A percentile compares a stretch with the other conserved stretches of the same genome.
Evolutionary conservation across 768 basidiomycete genomes (phyloP).

Genomic region (Rhizopogon rudus): DNA sequence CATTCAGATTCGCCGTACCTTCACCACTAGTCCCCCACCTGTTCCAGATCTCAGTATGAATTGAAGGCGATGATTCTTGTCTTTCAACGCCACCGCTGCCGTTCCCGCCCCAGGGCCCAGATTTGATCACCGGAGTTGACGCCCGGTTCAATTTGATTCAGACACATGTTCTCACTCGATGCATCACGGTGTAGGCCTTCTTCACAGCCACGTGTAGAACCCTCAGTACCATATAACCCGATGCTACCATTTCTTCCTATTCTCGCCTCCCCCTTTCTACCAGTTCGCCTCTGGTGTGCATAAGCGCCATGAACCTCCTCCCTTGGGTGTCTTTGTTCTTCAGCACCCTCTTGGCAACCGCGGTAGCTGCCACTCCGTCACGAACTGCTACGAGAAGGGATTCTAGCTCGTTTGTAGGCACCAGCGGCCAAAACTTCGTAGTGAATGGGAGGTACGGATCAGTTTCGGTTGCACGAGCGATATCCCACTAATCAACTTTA

Average conservation of each 20-base stretch:
- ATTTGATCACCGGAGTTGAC: background rate
- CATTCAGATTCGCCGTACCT: no score
- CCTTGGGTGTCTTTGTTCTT: constrained; percentile 24
- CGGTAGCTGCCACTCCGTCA: constrained; percentile 26
- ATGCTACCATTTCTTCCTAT: background rate
- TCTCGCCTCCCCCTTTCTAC: background rate
- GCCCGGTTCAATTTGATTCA: background rate
- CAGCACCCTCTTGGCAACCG: constrained; percentile 24
- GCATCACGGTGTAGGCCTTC: background rate
- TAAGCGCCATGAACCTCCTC: constrained; percentile 31
- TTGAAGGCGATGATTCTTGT: background rate
- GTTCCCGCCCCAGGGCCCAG: background rate
- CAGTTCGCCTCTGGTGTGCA: constrained; percentile 1
- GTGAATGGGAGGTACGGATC: constrained; percentile 48
- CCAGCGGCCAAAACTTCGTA: constrained; percentile 39
- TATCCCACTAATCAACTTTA: constrained; percentile 22
- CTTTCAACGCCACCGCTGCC: background rate
- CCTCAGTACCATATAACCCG: constrained; percentile 13
- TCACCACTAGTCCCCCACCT: no score
- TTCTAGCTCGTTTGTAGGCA: constrained; percentile 39
- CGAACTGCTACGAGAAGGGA: constrained; percentile 24
- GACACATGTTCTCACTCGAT: constrained; percentile 4
- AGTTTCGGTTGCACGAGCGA: background rate
- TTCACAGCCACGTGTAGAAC: constrained; percentile 10
- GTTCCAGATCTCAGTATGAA: background rate